phyloP scores from a whole-genome alignment of 2,329 filamentous ascomycete species.

The Nothopassalora personata region DNA sequence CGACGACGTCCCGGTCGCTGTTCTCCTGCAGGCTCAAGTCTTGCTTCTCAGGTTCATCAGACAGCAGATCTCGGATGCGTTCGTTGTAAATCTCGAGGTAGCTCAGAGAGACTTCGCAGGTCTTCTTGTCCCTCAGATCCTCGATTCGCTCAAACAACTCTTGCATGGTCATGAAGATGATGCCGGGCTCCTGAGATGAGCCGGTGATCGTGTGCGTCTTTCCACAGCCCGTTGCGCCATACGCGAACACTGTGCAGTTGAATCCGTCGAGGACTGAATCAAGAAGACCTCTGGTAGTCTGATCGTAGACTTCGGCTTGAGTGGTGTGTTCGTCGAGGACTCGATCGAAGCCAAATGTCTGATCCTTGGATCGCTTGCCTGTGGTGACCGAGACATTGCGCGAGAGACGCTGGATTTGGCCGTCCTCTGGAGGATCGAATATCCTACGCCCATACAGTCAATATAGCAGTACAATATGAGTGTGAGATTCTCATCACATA shows the following conservation, averaged over 20 bases:
- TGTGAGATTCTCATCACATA: conserved; percentile 44
- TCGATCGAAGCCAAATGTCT: conserved; percentile 93
- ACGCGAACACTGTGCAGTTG: conserved; percentile 97
- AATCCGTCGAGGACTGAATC: conserved; percentile 96
- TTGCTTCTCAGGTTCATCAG: conserved; percentile 53
- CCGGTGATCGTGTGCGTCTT: conserved; percentile 96
- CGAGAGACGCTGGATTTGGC: conserved; percentile 80
- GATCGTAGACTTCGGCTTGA: conserved; percentile 91
- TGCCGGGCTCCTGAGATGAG: conserved; percentile 85
- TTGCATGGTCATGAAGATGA: conserved; percentile 99
- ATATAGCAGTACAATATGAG: not conserved
- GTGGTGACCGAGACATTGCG: conserved; percentile 64
- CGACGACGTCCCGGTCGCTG: conserved; percentile 85
- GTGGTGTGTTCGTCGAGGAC: conserved; percentile 94
- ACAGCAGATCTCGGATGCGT: conserved; percentile 86
- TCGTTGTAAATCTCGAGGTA: conserved; percentile 99
- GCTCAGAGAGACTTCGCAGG: conserved; percentile 83
- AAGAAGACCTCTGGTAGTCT: conserved; percentile 81
- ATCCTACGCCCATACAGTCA: conserved; percentile 54
- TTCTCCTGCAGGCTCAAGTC: conserved; percentile 92
- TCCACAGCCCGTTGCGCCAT: conserved; percentile 94
- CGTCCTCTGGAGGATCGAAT: conserved; percentile 96
- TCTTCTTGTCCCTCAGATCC: conserved; percentile 80
- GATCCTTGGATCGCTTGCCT: conserved; percentile 92
- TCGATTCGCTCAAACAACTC: conserved; percentile 93